A percentile compares a stretch with the other conserved stretches of the same genome.
Evolutionary conservation across 305 asterid genomes (phyloP).

Genomic region (Fraxinus ornus): DNA sequence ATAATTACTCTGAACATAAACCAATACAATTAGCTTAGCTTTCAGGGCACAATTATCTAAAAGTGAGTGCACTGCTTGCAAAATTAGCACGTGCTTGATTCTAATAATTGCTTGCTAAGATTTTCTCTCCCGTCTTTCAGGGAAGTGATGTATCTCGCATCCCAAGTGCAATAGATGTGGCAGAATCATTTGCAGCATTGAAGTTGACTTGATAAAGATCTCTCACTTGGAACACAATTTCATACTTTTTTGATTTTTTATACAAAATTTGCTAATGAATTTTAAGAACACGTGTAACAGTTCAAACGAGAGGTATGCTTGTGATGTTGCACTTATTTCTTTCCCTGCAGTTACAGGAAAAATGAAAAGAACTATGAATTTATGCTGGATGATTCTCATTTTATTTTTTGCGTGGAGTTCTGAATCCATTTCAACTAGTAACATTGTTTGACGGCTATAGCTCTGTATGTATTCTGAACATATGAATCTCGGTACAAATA

Average conservation of each 20-base stretch:
- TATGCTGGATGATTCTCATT: not conserved
- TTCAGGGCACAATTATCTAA: not conserved
- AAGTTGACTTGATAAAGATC: slow-evolving; percentile 50
- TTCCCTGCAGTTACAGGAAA: not conserved
- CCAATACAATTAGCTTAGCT: not conserved
- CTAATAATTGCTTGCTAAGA: not conserved
- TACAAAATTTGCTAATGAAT: not conserved
- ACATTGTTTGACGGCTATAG: not conserved
- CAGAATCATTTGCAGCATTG: slow-evolving; percentile 76
- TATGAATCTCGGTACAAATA: not conserved
- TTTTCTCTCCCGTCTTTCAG: slow-evolving; percentile 37
- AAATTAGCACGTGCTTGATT: not conserved
- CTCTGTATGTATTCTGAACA: not conserved
- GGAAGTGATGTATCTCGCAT: slow-evolving; percentile 56
- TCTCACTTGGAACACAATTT: not conserved
- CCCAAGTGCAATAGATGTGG: slow-evolving; percentile 66
- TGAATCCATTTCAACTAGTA: not conserved
- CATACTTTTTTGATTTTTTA: not conserved
- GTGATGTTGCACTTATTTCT: not conserved
- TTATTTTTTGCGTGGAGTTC: not conserved
- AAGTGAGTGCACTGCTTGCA: not conserved
- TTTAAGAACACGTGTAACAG: not conserved
- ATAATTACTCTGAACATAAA: not conserved
- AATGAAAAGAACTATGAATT: not conserved
- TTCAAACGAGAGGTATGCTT: not conserved